These are phyloP conservation scores for Wickerhamomyces tratensis DNA, from an alignment of 805 yeast species.

Conservation along the genomic window DNA sequence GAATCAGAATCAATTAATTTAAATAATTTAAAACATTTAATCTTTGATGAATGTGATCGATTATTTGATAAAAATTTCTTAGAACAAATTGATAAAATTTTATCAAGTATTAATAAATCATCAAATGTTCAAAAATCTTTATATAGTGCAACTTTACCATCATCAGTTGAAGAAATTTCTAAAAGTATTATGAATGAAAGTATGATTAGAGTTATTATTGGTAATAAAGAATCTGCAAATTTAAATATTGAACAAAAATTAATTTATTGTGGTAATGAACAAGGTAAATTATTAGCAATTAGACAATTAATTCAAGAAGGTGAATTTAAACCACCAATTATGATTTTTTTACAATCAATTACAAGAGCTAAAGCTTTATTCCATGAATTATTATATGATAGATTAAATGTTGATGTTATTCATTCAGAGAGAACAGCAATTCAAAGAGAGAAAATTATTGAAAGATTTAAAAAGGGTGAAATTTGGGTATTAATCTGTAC, in stretches of 20 bases:
- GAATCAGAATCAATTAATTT: slow-evolving; percentile 52
- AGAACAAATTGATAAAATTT: slow-evolving; percentile 82
- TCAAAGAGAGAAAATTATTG: slow-evolving; percentile 80
- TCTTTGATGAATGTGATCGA: slow-evolving; percentile 95
- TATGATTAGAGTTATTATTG: slow-evolving; percentile 80
- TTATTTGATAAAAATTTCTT: slow-evolving; percentile 80
- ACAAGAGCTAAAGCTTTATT: slow-evolving; percentile 91
- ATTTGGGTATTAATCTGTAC: slow-evolving; percentile 96
- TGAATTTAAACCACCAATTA: slow-evolving; percentile 84
- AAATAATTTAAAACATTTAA: slow-evolving; percentile 56
- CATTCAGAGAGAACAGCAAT: slow-evolving; percentile 89
- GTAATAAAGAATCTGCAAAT: slow-evolving; percentile 91
- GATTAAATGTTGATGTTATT: slow-evolving; percentile 86
- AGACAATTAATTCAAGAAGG: slow-evolving; percentile 81
- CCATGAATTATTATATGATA: slow-evolving; percentile 88
- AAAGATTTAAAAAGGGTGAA: slow-evolving; percentile 80
- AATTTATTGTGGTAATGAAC: slow-evolving; percentile 85
- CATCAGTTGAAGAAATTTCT: slow-evolving; percentile 86
- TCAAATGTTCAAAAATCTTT: slow-evolving; percentile 56
- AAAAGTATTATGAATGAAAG: slow-evolving; percentile 67
- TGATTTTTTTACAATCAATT: slow-evolving; percentile 86
- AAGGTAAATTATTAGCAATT: slow-evolving; percentile 88
- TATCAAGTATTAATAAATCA: slow-evolving; percentile 42
- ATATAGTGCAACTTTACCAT: slow-evolving; percentile 93
- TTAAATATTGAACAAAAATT: slow-evolving; percentile 72